A percentile compares a stretch with the other conserved stretches of the same genome.
Evolutionary conservation across 2,329 filamentous ascomycete species (phyloP).

Genomic region (Juglanconis juglandina): DNA sequence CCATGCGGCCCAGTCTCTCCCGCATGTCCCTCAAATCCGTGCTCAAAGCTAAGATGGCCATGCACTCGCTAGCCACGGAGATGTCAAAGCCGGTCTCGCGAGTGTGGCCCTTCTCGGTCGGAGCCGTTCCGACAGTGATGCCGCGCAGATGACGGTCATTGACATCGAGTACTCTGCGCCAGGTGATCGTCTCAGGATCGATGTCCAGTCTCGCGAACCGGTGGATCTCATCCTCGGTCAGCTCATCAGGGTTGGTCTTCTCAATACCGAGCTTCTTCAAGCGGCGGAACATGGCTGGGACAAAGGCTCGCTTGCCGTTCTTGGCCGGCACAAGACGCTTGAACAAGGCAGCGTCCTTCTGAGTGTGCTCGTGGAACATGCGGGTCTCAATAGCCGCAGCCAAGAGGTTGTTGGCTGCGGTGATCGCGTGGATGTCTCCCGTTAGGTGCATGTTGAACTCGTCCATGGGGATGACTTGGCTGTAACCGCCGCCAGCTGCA

Average conservation of each 20-base stretch:
- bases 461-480: conserved; percentile 99
- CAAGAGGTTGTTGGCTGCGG: conserved; percentile 93
- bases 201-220: conserved; percentile 94
- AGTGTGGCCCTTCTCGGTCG: conserved; percentile 85
- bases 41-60: conserved; percentile 95
- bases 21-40: conserved; percentile 85
- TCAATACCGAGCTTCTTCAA: conserved; percentile 93
- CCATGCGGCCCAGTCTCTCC: conserved; percentile 91
- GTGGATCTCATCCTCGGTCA: conserved; percentile 83
- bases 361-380: conserved; percentile 96
- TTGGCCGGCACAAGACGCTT: conserved; percentile 83
- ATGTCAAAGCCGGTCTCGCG: conserved; percentile 96
- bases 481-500: conserved; percentile 95
- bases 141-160: conserved; percentile 92
- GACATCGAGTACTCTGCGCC: conserved; percentile 92
- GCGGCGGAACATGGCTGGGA: conserved; percentile 86
- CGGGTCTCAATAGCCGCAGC: conserved; percentile 95
- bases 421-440: conserved; percentile 96
- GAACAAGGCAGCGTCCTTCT: conserved; percentile 86
- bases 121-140: conserved; percentile 81
- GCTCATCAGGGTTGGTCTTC: conserved; percentile 87
- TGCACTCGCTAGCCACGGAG: conserved; percentile 94
- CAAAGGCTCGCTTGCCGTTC: conserved; percentile 84
- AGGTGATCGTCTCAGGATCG: conserved; percentile 94
- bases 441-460: conserved; percentile 98